A percentile compares a stretch with the other conserved stretches of the same genome.
phyloP scores from a whole-genome alignment of 2,329 filamentous ascomycete species.

The Aspergillus cejpii region DNA sequence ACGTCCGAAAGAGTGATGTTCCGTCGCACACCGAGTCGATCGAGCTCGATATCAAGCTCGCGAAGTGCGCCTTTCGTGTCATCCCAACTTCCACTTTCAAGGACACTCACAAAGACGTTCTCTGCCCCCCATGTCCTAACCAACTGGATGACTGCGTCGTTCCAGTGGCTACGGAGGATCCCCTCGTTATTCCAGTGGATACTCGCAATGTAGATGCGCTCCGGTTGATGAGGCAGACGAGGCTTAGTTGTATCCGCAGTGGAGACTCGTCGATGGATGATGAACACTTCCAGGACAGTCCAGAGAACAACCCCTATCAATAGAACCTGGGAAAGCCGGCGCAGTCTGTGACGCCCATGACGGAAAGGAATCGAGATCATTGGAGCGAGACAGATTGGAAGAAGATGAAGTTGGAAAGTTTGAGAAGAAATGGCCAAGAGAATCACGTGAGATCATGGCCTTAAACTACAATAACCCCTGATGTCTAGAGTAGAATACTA shows the following conservation, averaged over 20 bases:
- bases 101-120: constrained; percentile 62
- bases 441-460: no score
- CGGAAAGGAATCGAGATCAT: background rate
- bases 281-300: constrained; percentile 17
- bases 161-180: constrained; percentile 58
- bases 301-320: constrained; percentile 16
- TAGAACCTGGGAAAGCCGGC: constrained; percentile 15
- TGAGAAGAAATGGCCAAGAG: no score
- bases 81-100: constrained; percentile 65
- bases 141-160: constrained; percentile 52
- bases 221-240: constrained; percentile 10
- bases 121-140: constrained; percentile 52
- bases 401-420: no score
- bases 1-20: constrained; percentile 53
- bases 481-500: no score
- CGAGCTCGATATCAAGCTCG: constrained; percentile 52
- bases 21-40: constrained; percentile 47
- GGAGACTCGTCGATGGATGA: constrained; percentile 14
- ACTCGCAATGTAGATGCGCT: constrained; percentile 58
- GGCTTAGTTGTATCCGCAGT: constrained; percentile 9
- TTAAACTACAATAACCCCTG: no score
- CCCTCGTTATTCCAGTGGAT: constrained; percentile 62
- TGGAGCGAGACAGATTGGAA: background rate
- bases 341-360: constrained; percentile 5
- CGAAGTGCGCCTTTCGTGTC: constrained; percentile 57